A percentile compares a stretch with the other conserved stretches of the same genome.
Conservation (phyloP, 2,329 filamentous ascomycete genomes). For the Neonectria ditissima region DNA sequence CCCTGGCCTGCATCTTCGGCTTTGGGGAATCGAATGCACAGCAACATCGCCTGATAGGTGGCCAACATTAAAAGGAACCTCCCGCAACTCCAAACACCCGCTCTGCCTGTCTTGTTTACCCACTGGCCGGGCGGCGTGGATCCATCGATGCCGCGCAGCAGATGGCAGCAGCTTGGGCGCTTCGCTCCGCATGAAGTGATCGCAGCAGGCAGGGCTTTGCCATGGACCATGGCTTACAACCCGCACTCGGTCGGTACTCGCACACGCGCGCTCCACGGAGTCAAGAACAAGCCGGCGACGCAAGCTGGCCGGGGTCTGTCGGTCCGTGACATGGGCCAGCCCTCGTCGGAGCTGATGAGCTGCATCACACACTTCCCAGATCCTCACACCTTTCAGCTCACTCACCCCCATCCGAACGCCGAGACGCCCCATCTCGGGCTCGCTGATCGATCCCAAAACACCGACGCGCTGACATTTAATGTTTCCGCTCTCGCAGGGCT, state of each 20-base stretch:
- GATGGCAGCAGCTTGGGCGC: constrained; percentile 1
- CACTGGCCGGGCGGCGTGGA: neutral
- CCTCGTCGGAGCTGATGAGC: constrained; percentile 21
- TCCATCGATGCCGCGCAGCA: constrained; percentile 3
- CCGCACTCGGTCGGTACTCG: neutral
- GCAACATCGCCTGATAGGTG: neutral
- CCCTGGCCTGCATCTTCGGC: neutral
- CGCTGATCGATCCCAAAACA: neutral
- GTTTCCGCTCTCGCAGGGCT: neutral
- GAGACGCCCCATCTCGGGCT: constrained; percentile 15
- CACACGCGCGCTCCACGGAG: neutral
- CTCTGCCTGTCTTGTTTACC: neutral
- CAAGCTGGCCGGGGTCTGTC: neutral
- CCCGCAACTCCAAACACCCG: neutral
- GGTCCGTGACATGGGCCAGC: constrained; percentile 6
- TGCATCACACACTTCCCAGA: constrained; percentile 8
- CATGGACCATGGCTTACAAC: constrained; percentile 13
- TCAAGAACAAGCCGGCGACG: constrained; percentile 14
- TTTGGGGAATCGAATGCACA: neutral
- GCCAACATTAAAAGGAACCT: neutral
- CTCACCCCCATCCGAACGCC: constrained; percentile 3
- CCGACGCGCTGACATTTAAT: neutral
- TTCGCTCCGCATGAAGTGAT: constrained; percentile 6
- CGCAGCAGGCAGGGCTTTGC: constrained; percentile 7
- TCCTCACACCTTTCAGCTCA: constrained; percentile 8